phyloP scores from a whole-genome alignment of 2,329 filamentous ascomycete genomes.

The Colletotrichum lindemuthianum region DNA sequence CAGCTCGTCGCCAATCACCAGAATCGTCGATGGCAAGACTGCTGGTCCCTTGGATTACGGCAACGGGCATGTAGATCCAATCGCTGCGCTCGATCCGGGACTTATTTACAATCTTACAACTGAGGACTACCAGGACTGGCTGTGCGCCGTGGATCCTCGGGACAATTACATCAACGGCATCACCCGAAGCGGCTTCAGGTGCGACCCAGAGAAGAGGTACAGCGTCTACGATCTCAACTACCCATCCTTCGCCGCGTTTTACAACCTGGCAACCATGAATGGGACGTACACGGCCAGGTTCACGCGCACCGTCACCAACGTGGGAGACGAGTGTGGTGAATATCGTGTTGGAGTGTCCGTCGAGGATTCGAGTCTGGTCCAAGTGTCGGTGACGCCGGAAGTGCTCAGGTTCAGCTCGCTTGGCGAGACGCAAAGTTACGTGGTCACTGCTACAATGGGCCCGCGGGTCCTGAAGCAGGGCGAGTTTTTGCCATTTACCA shows the following conservation, averaged over 20 bases:
- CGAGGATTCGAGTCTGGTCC: background rate
- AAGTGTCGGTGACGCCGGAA: constrained; percentile 2
- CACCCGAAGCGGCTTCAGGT: constrained; percentile 19
- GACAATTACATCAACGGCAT: constrained; percentile 19
- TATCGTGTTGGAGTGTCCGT: constrained; percentile 6
- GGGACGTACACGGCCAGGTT: constrained; percentile 23
- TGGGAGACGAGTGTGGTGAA: constrained; percentile 23
- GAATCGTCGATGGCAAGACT: background rate
- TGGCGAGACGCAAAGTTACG: background rate
- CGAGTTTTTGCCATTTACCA: background rate
- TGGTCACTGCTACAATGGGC: background rate
- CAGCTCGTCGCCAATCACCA: background rate
- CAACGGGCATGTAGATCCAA: constrained; percentile 34
- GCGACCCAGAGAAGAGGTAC: constrained; percentile 10
- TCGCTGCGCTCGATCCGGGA: constrained; percentile 40
- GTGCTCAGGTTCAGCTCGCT: background rate
- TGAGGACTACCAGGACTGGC: constrained; percentile 38
- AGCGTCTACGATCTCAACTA: constrained; percentile 35
- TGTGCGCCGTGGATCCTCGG: constrained; percentile 40
- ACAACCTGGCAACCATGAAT: constrained; percentile 6
- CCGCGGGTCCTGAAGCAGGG: background rate
- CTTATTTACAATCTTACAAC: constrained; percentile 37
- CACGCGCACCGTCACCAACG: constrained; percentile 28
- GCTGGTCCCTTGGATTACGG: constrained; percentile 24
- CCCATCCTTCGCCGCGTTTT: constrained; percentile 25